Evolutionary conservation across 441 rosid species (phyloP).

Genomic region (Gossypium davidsonii): DNA sequence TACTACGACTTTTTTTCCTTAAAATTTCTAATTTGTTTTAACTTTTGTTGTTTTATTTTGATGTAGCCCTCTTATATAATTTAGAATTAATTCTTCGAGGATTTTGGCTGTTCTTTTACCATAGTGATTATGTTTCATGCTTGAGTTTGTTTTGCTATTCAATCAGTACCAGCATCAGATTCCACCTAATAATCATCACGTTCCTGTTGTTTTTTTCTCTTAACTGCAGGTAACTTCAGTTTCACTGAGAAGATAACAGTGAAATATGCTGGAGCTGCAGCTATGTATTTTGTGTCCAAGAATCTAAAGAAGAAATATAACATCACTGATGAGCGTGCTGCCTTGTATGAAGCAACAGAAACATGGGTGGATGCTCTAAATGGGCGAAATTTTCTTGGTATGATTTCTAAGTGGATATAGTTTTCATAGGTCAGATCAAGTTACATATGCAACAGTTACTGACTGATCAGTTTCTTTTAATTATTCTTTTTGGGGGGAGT

Average conservation of each 20-base stretch:
- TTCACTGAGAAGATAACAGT: conserved; percentile 28
- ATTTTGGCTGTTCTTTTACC: neutral
- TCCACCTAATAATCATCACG: conserved; percentile 11
- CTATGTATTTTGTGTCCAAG: conserved; percentile 42
- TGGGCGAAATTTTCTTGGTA: conserved; percentile 40
- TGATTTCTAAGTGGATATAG: conserved; percentile 3
- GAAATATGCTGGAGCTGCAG: conserved; percentile 45
- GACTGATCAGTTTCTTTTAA: no score
- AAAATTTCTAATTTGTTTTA: neutral
- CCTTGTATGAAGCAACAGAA: conserved; percentile 38
- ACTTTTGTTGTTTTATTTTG: neutral
- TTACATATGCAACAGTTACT: neutral
- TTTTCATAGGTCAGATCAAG: neutral
- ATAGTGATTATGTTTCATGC: neutral
- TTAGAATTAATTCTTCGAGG: neutral
- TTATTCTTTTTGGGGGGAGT: no score
- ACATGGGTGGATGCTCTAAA: conserved; percentile 41
- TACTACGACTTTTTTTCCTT: neutral
- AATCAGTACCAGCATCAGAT: neutral
- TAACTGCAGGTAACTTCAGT: conserved; percentile 34
- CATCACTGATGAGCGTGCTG: conserved; percentile 39
- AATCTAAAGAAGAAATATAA: conserved; percentile 40
- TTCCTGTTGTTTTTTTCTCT: conserved; percentile 7
- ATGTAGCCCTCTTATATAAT: neutral
- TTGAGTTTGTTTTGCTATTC: neutral